Base-by-base conservation (phyloP, 2,329 filamentous ascomycete species). In the Pyrenochaeta sp. region DNA sequence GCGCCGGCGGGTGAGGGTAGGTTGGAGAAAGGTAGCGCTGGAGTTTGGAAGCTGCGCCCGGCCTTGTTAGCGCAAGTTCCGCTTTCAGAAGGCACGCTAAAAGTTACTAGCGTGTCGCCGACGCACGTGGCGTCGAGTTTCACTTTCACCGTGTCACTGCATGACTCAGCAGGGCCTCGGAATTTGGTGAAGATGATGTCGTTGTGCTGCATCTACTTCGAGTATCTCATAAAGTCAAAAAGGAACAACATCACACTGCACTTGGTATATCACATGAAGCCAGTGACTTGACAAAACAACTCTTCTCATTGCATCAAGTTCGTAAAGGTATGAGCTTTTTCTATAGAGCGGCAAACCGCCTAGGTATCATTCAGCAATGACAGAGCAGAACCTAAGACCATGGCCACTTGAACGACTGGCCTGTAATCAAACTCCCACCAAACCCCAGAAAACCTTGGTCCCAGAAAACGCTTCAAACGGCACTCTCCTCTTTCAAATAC, bases 401-500 rank as follows among this genome's bases (percentile, higher is more conserved):
- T n/a, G n/a, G n/a, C n/a, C n/a, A n/a, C n/a, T n/a, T n/a, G n/a
- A n/a, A n/a, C n/a, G n/a, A n/a, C n/a, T n/a, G n/a, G n/a, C n/a
- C n/a, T n/a, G n/a, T n/a, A n/a, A n/a, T n/a, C n/a, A n/a, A n/a
- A n/a, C n/a, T n/a, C n/a, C n/a, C n/a, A n/a, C n/a, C n/a, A 23
- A 35, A 49, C 36, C 20, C 35, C 24, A 30, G 9, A 5, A 21
- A n/a, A 31, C 15, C 13, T n/a, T 22, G 13, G 32, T 31, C 21
- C 26, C 28, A 35, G 17, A 7, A 18, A 32, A 21, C 29, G 10
- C 38, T 24, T 63, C 49, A 71, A 20, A 55, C 58, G 24, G 60
- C 53, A 43, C 60, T 55, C 40, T 63, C 63, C 21, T 58, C 62
- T 34, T 68, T 59, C 37, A 63, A 28, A 41, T 63, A 67, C 48